These are phyloP conservation scores for Penicillium sp. DNA, from an alignment of 2,329 filamentous ascomycete genomes.

Conservation along the genomic window DNA sequence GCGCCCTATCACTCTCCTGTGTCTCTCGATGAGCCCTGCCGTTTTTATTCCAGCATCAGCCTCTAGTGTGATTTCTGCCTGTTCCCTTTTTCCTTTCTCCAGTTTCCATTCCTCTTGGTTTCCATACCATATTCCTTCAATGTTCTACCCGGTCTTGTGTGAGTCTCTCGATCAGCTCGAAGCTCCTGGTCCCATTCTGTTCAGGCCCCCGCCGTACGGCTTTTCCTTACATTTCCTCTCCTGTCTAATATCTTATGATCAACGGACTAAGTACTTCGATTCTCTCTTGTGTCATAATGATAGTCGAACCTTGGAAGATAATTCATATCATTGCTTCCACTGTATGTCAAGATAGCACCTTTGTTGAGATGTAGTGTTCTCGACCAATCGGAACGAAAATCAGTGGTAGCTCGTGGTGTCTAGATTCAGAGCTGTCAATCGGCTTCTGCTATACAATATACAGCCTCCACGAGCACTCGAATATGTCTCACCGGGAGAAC, in stretches of 20 bases:
- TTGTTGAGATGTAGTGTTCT: background rate
- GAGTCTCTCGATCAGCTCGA: constrained; percentile 3
- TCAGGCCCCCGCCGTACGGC: constrained; percentile 9
- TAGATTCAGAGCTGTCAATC: no score
- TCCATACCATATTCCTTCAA: constrained; percentile 20
- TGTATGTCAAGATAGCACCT: background rate
- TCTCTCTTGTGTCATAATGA: constrained; percentile 27
- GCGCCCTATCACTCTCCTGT: constrained; percentile 30
- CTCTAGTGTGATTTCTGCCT: constrained; percentile 20
- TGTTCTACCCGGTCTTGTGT: constrained; percentile 13
- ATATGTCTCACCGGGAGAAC: no score
- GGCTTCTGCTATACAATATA: no score
- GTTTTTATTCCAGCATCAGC: constrained; percentile 35
- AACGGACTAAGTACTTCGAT: constrained; percentile 30
- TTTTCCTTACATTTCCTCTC: constrained; percentile 21
- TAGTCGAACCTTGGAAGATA: constrained; percentile 21
- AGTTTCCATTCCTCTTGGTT: constrained; percentile 17
- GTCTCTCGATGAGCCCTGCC: constrained; percentile 32
- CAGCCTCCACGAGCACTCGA: no score
- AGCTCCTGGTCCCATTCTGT: constrained; percentile 13
- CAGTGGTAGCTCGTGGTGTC: no score
- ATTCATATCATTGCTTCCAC: constrained; percentile 16
- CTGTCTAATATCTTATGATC: constrained; percentile 34
- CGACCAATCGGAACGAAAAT: background rate
- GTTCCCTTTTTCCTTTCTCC: constrained; percentile 10